Conservation (phyloP, 108 stramenopile genomes). For the Pseudonitzschia pungens region DNA sequence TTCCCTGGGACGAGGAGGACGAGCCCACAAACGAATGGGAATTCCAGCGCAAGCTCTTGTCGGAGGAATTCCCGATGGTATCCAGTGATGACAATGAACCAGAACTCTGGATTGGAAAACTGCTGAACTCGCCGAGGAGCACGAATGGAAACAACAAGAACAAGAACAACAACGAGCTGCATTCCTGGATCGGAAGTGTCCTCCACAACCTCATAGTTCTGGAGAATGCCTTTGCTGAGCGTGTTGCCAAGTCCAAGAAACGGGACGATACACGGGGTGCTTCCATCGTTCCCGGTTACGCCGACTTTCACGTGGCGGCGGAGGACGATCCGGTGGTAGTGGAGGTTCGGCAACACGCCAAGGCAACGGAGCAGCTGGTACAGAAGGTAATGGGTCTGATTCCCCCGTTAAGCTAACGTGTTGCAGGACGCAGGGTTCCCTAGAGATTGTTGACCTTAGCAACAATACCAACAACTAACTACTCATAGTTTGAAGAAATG, state of each 20-base stretch:
- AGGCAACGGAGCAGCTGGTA: not conserved
- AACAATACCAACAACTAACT: too few relatives aligned
- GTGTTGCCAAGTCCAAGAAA: slow-evolving; percentile 64
- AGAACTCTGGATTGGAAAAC: not conserved
- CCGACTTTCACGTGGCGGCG: slow-evolving; percentile 58
- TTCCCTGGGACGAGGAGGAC: slow-evolving; percentile 64
- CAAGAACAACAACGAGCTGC: not conserved
- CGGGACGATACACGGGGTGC: slow-evolving; percentile 82
- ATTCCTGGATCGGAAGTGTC: not conserved
- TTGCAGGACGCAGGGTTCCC: too few relatives aligned
- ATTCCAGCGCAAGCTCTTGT: slow-evolving; percentile 52
- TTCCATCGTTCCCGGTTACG: slow-evolving; percentile 74
- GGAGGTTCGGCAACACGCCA: slow-evolving; percentile 32
- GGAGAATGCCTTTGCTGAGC: slow-evolving; percentile 61
- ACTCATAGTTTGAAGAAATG: too few relatives aligned
- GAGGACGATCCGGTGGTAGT: slow-evolving; percentile 68
- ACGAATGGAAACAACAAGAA: not conserved
- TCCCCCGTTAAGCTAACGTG: too few relatives aligned
- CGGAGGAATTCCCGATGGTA: slow-evolving; percentile 49
- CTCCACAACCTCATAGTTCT: slow-evolving; percentile 49
- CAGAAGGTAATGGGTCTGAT: not conserved
- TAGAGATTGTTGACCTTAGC: too few relatives aligned
- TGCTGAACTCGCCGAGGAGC: not conserved
- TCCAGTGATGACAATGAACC: not conserved
- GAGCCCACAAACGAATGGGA: slow-evolving; percentile 40